Evolutionary conservation across 1,284 basidiomycete species (phyloP).

Genomic region (Cutaneotrichosporon cutaneum): DNA sequence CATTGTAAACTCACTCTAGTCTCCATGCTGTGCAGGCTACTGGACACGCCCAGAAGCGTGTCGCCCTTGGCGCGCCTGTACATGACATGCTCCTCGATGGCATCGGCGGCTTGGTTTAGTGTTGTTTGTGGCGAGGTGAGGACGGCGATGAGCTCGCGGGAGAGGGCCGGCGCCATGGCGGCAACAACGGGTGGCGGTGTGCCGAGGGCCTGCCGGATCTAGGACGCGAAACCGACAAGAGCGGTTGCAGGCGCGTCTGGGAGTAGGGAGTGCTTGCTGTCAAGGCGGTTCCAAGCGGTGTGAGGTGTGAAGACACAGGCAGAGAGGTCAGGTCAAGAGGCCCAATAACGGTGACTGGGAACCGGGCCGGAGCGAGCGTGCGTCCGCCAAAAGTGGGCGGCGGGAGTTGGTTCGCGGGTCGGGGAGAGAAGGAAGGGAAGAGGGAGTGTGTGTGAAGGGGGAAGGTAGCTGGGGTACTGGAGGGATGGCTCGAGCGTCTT

Average conservation of each 20-base stretch:
- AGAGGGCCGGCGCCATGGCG: slow-evolving; percentile 15
- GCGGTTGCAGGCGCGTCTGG: not conserved
- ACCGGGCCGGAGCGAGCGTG: too few relatives aligned
- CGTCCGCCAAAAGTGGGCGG: too few relatives aligned
- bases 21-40: slow-evolving; percentile 42
- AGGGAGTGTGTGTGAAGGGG: too few relatives aligned
- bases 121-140: slow-evolving; percentile 16
- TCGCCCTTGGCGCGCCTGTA: slow-evolving; percentile 44
- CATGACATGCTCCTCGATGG: slow-evolving; percentile 48
- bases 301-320: not conserved
- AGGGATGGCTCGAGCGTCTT: too few relatives aligned
- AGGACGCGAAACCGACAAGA: not conserved
- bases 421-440: too few relatives aligned
- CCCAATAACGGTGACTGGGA: too few relatives aligned
- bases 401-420: too few relatives aligned
- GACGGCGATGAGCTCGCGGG: slow-evolving; percentile 15
- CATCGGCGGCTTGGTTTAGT: slow-evolving; percentile 29
- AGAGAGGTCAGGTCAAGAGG: not conserved
- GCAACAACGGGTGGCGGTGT: not conserved
- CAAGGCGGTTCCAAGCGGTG: not conserved
- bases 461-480: too few relatives aligned
- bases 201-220: not conserved
- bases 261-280: not conserved
- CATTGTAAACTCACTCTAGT: slow-evolving; percentile 31
- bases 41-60: slow-evolving; percentile 44